These are phyloP conservation scores for Salvia hispanica DNA, from an alignment of 257 asterid genomes.

Conservation along the genomic window DNA sequence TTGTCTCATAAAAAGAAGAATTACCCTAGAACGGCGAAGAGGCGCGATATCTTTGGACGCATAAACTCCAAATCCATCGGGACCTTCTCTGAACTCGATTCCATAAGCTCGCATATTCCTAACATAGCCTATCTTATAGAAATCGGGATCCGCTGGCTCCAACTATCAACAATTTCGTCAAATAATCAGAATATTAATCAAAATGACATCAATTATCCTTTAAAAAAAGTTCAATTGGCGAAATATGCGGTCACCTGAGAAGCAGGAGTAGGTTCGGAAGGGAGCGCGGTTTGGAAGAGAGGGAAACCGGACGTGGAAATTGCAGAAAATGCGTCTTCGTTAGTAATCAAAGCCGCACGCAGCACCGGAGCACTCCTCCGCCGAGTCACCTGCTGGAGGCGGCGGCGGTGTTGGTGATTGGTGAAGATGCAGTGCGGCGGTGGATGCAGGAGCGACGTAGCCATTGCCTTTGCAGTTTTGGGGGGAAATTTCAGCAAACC, in stretches of 20 bases:
- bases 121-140: constrained; percentile 88
- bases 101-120: constrained; percentile 95
- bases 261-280: constrained; percentile 58
- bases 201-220: not conserved
- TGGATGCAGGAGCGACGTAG: constrained; percentile 41
- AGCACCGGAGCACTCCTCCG: constrained; percentile 31
- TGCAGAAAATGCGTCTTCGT: constrained; percentile 40
- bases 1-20: constrained; percentile 18
- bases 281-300: constrained; percentile 50
- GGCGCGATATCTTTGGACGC: constrained; percentile 93
- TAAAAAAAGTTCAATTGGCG: not conserved
- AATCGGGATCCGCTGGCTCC: constrained; percentile 94
- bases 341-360: constrained; percentile 40
- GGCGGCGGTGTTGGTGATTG: constrained; percentile 30
- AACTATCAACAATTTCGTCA: constrained; percentile 45
- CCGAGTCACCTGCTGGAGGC: constrained; percentile 34
- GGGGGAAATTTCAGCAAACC: constrained; percentile 26
- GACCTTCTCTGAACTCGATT: constrained; percentile 92
- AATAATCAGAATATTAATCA: constrained; percentile 22
- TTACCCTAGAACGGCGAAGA: constrained; percentile 96
- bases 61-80: constrained; percentile 93
- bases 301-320: constrained; percentile 54
- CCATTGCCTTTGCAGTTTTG: constrained; percentile 28
- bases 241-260: constrained; percentile 52
- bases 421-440: constrained; percentile 31